Evolutionary conservation across 495 filamentous ascomycete genomes (phyloP), one percentile per base, ranked within the genome.

Genomic region (Peziza echinospora): DNA sequence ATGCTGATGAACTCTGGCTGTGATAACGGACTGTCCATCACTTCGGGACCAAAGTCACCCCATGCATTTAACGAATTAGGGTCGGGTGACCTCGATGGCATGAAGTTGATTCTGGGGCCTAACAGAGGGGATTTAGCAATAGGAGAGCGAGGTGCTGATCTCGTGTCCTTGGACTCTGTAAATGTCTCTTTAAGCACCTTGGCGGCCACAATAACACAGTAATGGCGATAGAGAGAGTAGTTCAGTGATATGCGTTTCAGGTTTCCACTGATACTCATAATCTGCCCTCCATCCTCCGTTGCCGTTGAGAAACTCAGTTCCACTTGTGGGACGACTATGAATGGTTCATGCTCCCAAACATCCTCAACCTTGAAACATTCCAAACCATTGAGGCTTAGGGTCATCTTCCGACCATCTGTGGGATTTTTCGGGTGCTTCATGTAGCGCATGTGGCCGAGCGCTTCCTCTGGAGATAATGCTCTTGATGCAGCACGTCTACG

Each of bases 221-320:
- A 96, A 56, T 92, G 87, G 5, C 87, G 77, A 59, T 91, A 94
- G 1, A 99, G 69, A 3, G 91, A 96, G 56, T 94, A 96, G 25
- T 92, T 79, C 3, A 92, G 51, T 48, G 79, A 75, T 2, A 99
- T 56, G 6, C 78, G 80, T 56, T 77, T 80, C 24, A 86, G 67
- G 37, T 80, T 68, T 1, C 85, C 81, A 55, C 85, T 82, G 43
- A 96, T 66, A 55, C 94, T 83, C 55, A 94, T 76, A 10, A 93
- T 66, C 0, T 83, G 81, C 4, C 86, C 89, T 53, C 91, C 76
- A 24, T 72, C 70, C 57, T 94, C 89, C 50, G 79, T 87, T 19
- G 77, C 68, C 1, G 91, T 92, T 24, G 78, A 80, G 46, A 94
- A 71, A 2, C 82, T 77, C 47, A 93, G 67, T 53, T 96, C 91